Base-by-base conservation (phyloP, 306 rosid genomes). In the Dalbergia cultrata region DNA sequence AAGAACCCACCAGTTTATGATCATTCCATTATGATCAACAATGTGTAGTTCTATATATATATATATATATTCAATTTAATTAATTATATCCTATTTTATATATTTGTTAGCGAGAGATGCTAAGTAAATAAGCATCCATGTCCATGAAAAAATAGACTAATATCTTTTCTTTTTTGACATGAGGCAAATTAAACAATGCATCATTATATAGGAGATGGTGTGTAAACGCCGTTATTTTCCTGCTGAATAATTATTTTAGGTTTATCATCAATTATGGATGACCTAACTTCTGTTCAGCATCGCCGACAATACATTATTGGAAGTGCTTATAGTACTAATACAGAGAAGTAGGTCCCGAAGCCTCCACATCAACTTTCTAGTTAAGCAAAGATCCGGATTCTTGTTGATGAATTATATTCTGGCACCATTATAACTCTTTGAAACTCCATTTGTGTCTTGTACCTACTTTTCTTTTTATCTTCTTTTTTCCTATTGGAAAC, bases 231-330 rank as follows among this genome's bases (percentile, higher is more conserved):
- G 45, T 31, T 47, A 65, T 71, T 81, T 57, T 49, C 8, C 12
- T 13, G 56, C 18, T 57, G 21, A 78, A 73, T 83, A 80, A 78
- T 76, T 86, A 74, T 74, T 85, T 87, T 84, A 81, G 87, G 85
- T 66, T 73, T 43, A 86, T 85, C 89, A 86, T 90, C 85, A 83
- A 84, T 79, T 84, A 70, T 77, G 77, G 96, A 87, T 86, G 90
- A 88, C 97, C 97, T 88, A 90, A 89, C 93, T 83, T 86, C 84
- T 86, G 81, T 86, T 77, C 81, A 88, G 85, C 87, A 83, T 87
- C 84, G 98, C 97, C 97, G 94, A 90, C 97, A 90, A 79, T 87
- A 89, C 89, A 90, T 91, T 93, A 91, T 91, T 85, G 87, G 83
- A 82, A 90, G 77, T 80, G 89, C 70, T 73, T 71, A 67, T 82